Evolutionary conservation across 2,329 filamentous ascomycete species (phyloP).

Genomic region (Ascochyta pisi): DNA sequence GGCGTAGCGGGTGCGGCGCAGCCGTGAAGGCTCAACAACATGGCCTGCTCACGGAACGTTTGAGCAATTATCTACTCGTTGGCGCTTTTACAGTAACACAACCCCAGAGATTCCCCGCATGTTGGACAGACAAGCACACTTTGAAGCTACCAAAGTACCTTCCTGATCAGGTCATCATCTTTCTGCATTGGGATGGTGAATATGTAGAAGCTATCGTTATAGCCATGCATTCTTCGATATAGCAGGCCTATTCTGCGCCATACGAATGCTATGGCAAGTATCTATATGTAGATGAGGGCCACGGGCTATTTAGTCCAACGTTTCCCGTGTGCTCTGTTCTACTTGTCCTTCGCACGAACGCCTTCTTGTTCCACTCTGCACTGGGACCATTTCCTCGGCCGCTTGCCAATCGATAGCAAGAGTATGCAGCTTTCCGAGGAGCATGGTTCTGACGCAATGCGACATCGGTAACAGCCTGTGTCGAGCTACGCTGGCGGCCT

Average conservation of each 20-base stretch:
- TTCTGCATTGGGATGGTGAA: conserved; percentile 5
- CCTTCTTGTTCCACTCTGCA: not conserved
- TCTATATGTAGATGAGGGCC: not conserved
- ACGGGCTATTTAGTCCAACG: conserved; percentile 8
- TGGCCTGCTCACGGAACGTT: not conserved
- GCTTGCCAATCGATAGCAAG: conserved; percentile 1
- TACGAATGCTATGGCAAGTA: not conserved
- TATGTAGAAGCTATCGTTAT: not conserved
- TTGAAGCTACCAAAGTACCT: conserved; percentile 22
- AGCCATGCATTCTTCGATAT: conserved; percentile 13
- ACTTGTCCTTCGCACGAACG: not conserved
- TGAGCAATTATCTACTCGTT: not conserved
- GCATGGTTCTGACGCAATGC: conserved; percentile 1
- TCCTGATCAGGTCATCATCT: conserved; percentile 27
- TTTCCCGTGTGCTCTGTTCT: conserved; percentile 3
- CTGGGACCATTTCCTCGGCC: not conserved
- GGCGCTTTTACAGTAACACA: not conserved
- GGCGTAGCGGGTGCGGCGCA: conserved; percentile 5
- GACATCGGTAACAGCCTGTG: not conserved
- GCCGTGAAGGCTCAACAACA: not conserved
- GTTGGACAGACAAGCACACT: not conserved
- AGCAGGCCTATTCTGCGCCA: conserved; percentile 1
- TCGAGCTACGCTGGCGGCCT: not conserved
- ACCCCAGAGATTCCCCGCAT: conserved; percentile 1
- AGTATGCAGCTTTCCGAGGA: not conserved